Evolutionary conservation across 257 asterid genomes (phyloP).

Genomic region (Solanum tarapatanum): DNA sequence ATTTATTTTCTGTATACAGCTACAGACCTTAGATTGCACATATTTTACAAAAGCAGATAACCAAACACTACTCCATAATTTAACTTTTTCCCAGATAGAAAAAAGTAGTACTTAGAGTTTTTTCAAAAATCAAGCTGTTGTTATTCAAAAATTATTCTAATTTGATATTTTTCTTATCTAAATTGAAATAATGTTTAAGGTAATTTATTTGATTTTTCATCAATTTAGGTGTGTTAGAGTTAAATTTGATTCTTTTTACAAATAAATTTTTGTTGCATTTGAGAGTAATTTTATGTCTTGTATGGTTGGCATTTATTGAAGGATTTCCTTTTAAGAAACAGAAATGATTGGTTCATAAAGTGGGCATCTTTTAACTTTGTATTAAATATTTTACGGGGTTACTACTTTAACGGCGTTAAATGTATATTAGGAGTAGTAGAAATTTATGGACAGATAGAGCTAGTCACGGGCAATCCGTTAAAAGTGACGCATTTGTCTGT

Average conservation of each 20-base stretch:
- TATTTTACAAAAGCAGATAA: background rate
- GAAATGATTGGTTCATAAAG: background rate
- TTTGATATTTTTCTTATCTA: too few species aligned
- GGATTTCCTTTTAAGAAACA: background rate
- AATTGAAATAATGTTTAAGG: background rate
- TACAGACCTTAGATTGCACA: background rate
- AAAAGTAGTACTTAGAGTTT: background rate
- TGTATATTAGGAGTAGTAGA: background rate
- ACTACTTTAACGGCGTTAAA: background rate
- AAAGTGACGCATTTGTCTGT: background rate
- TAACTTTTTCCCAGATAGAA: background rate
- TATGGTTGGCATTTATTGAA: background rate
- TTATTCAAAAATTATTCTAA: background rate
- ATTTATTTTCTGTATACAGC: background rate
- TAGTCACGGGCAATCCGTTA: background rate
- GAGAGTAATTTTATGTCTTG: background rate
- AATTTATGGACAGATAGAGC: background rate
- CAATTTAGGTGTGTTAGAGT: background rate
- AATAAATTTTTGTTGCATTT: background rate
- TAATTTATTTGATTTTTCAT: too few species aligned
- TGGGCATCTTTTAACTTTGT: background rate
- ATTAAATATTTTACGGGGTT: background rate
- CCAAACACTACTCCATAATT: background rate
- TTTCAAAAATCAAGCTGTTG: background rate
- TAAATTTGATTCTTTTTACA: background rate